Evolutionary conservation across 495 filamentous ascomycete genomes (phyloP), one percentile per base, ranked within the genome.

Genomic region (Halenospora varia): DNA sequence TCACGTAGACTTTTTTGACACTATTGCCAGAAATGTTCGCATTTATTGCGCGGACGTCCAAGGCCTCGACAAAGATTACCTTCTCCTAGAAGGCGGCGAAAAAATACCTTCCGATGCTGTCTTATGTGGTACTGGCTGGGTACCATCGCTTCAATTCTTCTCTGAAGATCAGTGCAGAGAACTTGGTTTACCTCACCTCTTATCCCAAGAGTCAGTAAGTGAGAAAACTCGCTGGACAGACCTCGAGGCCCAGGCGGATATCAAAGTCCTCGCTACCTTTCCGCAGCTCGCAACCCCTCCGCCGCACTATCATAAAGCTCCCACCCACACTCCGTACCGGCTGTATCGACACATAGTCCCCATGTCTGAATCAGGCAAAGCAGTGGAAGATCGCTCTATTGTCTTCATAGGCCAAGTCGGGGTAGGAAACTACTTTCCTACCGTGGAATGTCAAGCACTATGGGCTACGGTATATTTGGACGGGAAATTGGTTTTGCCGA

Each of bases 401-500:
- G 67, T 65, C 17, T 76, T 79, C 54, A 59, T 79, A 18, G 69
- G 74, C n/a, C 56, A 70, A 26, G 46, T 65, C 15, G 39, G 58
- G 9, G 50, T 73, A 10, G 56, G 64, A 2, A 75, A 75, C 46
- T 60, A 67, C 42, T 75, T 75, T 59, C 65, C 64, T 55, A 68
- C 57, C 9, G 72, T 70, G 39, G 72, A 76, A 60, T 67, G 65
- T n/a, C 77, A 78, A 59, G 62, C 75, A 9, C 69, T 76, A 13
- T 78, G 71, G 69, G 72, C 73, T 17, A 71, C 71, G 15, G 74
- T 73, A 10, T 72, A 63, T 44, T 64, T 75, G 13, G 75, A 78
- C 55, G 62, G 66, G 23, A 66, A 64, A 10, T 48, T 77, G 6
- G 22, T 22, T 22, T 57, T 75, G 3, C 42, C 68, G 66, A 22